These are phyloP conservation scores for Phylloporus sp. DNA, from an alignment of 768 basidiomycete species.

Conservation along the genomic window DNA sequence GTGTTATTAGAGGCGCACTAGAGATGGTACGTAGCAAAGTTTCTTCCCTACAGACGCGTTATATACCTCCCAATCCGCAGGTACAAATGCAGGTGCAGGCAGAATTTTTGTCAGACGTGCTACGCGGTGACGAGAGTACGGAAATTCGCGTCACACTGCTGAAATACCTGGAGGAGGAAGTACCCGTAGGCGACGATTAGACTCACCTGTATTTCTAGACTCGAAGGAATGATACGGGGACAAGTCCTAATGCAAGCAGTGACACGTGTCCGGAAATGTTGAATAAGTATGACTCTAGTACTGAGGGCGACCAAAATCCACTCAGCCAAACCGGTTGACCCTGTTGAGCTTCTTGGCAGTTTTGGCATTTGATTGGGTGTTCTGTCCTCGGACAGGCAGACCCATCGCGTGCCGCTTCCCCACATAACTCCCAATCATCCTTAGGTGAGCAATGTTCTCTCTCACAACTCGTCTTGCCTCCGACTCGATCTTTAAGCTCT, in stretches of 20 bases:
- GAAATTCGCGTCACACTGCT: constrained; percentile 89
- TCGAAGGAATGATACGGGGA: not conserved
- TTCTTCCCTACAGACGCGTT: not conserved
- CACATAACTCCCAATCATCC: constrained; percentile 91
- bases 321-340: constrained; percentile 56
- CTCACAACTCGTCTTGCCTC: constrained; percentile 78
- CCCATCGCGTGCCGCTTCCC: constrained; percentile 92
- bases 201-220: constrained; percentile 22
- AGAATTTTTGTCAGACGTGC: constrained; percentile 82
- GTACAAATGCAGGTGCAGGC: constrained; percentile 95
- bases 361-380: constrained; percentile 84
- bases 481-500: constrained; percentile 78
- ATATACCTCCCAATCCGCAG: constrained; percentile 40
- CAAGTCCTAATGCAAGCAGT: constrained; percentile 6
- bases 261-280: not conserved
- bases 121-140: constrained; percentile 91
- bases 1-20: constrained; percentile 86
- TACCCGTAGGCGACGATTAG: constrained; percentile 89
- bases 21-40: constrained; percentile 75
- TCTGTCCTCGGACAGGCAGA: constrained; percentile 91
- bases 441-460: constrained; percentile 90
- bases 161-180: constrained; percentile 94
- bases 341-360: constrained; percentile 91
- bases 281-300: constrained; percentile 8
- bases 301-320: constrained; percentile 4